Evolutionary conservation across 2,329 filamentous ascomycete species (phyloP).

Genomic region (Ophiocordyceps sinensis): DNA sequence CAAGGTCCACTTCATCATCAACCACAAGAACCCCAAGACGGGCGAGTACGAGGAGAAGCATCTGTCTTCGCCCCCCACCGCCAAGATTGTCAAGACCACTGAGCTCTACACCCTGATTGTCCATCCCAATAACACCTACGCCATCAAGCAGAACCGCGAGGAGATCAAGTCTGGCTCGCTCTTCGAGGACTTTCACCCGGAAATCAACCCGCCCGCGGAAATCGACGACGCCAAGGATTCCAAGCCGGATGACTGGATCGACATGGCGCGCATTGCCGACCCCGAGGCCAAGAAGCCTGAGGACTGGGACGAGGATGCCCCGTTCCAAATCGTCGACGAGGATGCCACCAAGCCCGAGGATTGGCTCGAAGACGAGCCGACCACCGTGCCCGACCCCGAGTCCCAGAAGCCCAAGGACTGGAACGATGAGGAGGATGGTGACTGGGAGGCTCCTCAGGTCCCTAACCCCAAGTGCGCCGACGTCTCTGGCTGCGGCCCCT

Average conservation of each 20-base stretch:
- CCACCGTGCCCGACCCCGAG: conserved; percentile 77
- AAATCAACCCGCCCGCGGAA: conserved; percentile 91
- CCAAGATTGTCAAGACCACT: conserved; percentile 80
- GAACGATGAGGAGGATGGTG: conserved; percentile 98
- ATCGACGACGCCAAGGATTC: conserved; percentile 87
- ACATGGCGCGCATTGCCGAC: conserved; percentile 80
- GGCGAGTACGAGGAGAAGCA: conserved; percentile 99
- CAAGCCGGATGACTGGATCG: conserved; percentile 95
- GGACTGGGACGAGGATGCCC: conserved; percentile 98
- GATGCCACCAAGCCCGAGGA: conserved; percentile 84
- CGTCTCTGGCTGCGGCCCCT: conserved; percentile 83
- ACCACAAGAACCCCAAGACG: conserved; percentile 99
- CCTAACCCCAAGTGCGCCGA: conserved; percentile 95
- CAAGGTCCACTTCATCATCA: conserved; percentile 98
- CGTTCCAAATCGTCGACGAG: conserved; percentile 90
- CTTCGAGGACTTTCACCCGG: conserved; percentile 79
- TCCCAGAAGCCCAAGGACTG: conserved; percentile 97
- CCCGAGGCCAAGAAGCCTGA: conserved; percentile 92
- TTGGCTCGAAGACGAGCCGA: conserved; percentile 85
- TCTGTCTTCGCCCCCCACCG: conserved; percentile 66
- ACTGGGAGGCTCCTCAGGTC: conserved; percentile 83
- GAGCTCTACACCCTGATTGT: conserved; percentile 95
- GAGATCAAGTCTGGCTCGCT: conserved; percentile 79
- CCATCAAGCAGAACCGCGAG: conserved; percentile 84
- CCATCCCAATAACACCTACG: conserved; percentile 88